Evolutionary conservation across 1,139 yeast genomes (phyloP).

Genomic region (Candida tetrigidarum): DNA sequence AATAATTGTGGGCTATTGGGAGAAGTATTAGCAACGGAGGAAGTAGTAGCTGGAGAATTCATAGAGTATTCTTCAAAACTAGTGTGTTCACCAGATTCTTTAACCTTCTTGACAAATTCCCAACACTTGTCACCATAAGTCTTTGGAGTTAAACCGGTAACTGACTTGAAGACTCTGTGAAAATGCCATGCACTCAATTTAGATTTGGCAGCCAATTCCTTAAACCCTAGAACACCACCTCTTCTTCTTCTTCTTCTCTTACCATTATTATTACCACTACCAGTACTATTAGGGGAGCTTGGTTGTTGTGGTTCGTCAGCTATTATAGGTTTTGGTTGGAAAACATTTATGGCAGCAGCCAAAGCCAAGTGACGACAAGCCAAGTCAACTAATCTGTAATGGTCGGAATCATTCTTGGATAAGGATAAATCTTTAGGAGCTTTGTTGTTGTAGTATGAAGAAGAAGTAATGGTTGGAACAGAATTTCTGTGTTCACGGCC

Average conservation of each 20-base stretch:
- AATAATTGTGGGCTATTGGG: not conserved
- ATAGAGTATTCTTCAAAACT: conserved; percentile 14
- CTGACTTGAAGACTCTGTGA: conserved; percentile 84
- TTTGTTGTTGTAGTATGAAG: too few relatives aligned
- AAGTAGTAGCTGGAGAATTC: conserved; percentile 7
- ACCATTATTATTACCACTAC: too few relatives aligned
- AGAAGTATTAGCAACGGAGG: not conserved
- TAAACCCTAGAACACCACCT: conserved; percentile 89
- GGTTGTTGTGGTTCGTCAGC: conserved; percentile 19
- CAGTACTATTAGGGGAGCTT: conserved; percentile 18
- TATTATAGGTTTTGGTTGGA: conserved; percentile 23
- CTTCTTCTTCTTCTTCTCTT: conserved; percentile 63
- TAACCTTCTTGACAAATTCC: conserved; percentile 57
- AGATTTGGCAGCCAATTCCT: conserved; percentile 84
- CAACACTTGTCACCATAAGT: conserved; percentile 89
- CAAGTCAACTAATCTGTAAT: conserved; percentile 70
- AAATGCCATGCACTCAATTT: conserved; percentile 94
- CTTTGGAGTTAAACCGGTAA: conserved; percentile 86
- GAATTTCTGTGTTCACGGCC: conserved; percentile 7
- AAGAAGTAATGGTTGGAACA: conserved; percentile 14
- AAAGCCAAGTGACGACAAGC: conserved; percentile 86
- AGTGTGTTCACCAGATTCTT: conserved; percentile 25
- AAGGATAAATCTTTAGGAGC: conserved; percentile 33
- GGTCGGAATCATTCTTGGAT: conserved; percentile 67
- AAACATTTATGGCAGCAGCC: conserved; percentile 70